A percentile compares a stretch with the other conserved stretches of the same genome.
phyloP scores from a whole-genome alignment of 768 basidiomycete genomes.

The Podaxis carcinomalis region DNA sequence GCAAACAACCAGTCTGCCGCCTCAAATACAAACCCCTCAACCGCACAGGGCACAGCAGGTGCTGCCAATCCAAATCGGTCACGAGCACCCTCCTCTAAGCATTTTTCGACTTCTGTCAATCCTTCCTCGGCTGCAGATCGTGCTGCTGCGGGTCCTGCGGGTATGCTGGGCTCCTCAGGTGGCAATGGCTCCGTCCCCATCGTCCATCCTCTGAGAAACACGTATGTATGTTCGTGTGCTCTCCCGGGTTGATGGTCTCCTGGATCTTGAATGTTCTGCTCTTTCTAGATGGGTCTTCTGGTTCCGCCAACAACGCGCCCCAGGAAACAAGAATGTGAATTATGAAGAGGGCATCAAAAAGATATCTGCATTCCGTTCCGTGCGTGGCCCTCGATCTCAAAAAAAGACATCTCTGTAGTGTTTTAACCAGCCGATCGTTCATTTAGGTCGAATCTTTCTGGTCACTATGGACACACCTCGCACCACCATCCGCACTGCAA shows the following conservation, averaged over 20 bases:
- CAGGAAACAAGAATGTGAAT: constrained; percentile 83
- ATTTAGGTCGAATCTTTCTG: constrained; percentile 90
- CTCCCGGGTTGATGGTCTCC: constrained; percentile 18
- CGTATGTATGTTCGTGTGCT: constrained; percentile 69
- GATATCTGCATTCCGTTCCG: constrained; percentile 85
- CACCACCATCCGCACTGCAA: constrained; percentile 75
- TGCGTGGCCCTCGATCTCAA: constrained; percentile 29
- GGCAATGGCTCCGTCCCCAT: constrained; percentile 26
- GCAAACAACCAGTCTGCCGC: constrained; percentile 33
- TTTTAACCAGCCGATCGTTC: constrained; percentile 1
- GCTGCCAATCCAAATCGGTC: constrained; percentile 29
- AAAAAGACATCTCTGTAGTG: background rate
- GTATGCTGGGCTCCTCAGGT: constrained; percentile 19
- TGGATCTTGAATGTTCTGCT: constrained; percentile 16
- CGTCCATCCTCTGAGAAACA: constrained; percentile 78
- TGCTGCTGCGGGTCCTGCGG: constrained; percentile 17
- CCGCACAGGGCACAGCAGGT: constrained; percentile 17
- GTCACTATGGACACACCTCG: constrained; percentile 89
- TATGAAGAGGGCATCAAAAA: constrained; percentile 96
- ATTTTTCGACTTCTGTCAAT: constrained; percentile 52
- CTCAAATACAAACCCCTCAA: background rate
- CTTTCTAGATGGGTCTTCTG: constrained; percentile 79
- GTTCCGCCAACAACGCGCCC: constrained; percentile 87
- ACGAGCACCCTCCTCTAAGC: constrained; percentile 61
- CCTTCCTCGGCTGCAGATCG: constrained; percentile 32